These are phyloP conservation scores for Mercurialis annua DNA, from an alignment of 345 rosid genomes.

Conservation along the genomic window DNA sequence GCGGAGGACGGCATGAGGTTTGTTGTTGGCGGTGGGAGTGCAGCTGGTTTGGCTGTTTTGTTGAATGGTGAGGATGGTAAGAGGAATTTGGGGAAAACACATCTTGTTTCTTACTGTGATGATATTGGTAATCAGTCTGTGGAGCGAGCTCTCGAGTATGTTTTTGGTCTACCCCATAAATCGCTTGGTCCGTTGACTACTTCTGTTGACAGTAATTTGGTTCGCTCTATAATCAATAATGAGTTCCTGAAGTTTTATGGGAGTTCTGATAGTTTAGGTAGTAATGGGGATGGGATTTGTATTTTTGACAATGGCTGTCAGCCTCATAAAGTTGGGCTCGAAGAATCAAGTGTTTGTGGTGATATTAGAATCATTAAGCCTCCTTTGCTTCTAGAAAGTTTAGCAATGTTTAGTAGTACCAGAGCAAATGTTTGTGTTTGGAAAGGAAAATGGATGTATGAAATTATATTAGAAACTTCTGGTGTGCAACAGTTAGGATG, in stretches of 20 bases:
- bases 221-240: conserved; percentile 50
- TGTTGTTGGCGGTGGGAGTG: conserved; percentile 56
- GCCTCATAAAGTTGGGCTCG: conserved; percentile 52
- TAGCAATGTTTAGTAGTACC: conserved; percentile 77
- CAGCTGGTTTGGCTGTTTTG: conserved; percentile 89
- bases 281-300: conserved; percentile 56
- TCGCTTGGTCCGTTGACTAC: conserved; percentile 48
- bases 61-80: conserved; percentile 59
- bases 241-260: conserved; percentile 38
- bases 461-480: conserved; percentile 85
- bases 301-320: conserved; percentile 47
- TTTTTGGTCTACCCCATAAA: conserved; percentile 62
- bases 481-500: conserved; percentile 94
- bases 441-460: conserved; percentile 99
- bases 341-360: conserved; percentile 73
- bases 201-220: conserved; percentile 42
- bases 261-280: conserved; percentile 19
- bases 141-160: conserved; percentile 74
- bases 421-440: conserved; percentile 88
- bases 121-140: conserved; percentile 67
- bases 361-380: conserved; percentile 61
- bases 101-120: conserved; percentile 66
- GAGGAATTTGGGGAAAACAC: conserved; percentile 49
- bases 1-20: conserved; percentile 74
- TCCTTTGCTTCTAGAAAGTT: conserved; percentile 81